These are phyloP conservation scores for Trichoderma sp. DNA, from an alignment of 2,329 filamentous ascomycete genomes.

Conservation along the genomic window DNA sequence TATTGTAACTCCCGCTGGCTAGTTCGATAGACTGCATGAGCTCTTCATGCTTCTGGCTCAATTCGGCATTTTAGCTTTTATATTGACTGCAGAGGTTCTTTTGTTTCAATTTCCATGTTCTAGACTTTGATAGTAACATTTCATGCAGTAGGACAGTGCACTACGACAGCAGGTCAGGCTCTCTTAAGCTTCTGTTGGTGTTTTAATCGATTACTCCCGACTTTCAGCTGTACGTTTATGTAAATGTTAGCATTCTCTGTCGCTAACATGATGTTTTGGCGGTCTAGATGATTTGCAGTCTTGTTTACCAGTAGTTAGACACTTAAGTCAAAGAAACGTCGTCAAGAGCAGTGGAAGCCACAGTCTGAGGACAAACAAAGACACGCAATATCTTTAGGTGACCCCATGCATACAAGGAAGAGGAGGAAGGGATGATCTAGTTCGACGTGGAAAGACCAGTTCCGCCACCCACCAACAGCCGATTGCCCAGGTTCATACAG, in stretches of 20 bases:
- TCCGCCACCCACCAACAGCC: background rate
- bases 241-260: background rate
- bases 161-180: background rate
- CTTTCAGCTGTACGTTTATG: background rate
- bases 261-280: background rate
- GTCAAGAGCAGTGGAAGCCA: background rate
- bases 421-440: rapidly evolving
- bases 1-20: background rate
- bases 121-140: background rate
- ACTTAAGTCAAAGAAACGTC: background rate
- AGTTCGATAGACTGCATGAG: background rate
- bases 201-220: background rate
- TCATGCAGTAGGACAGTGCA: too few species aligned
- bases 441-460: background rate
- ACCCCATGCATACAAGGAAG: background rate
- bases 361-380: background rate
- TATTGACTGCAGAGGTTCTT: background rate
- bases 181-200: background rate
- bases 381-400: background rate
- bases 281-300: background rate
- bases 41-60: background rate
- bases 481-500: background rate
- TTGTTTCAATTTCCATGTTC: background rate
- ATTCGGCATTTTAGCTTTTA: background rate
- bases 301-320: background rate